Evolutionary conservation across 176 grass and related monocot genomes (phyloP).

Genomic region (Musa troglodytarum): DNA sequence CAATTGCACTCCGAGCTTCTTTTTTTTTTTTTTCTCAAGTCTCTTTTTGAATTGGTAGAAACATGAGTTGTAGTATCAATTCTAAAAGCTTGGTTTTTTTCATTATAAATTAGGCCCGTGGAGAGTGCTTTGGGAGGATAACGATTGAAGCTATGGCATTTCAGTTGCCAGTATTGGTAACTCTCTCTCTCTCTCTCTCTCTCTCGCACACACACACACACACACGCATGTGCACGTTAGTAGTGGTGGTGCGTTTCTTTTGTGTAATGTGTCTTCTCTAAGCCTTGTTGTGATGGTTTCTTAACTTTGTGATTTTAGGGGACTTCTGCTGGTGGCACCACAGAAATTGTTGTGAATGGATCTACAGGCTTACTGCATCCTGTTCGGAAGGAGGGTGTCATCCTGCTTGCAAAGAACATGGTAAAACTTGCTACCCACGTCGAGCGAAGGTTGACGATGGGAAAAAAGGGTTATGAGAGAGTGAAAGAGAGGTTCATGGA

Average conservation of each 20-base stretch:
- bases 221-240: no score
- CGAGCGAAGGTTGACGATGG: slow-evolving; percentile 55
- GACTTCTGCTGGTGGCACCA: slow-evolving; percentile 82
- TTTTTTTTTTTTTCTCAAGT: no score
- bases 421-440: slow-evolving; percentile 51
- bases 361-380: slow-evolving; percentile 77
- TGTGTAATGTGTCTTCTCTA: no score
- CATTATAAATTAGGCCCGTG: slow-evolving; percentile 43
- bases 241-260: background rate
- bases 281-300: background rate
- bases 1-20: no score
- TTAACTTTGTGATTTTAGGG: slow-evolving; percentile 35
- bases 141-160: slow-evolving; percentile 99
- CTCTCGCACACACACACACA: background rate
- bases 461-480: slow-evolving; percentile 60
- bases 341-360: slow-evolving; percentile 66
- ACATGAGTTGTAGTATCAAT: background rate
- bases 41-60: background rate
- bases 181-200: background rate
- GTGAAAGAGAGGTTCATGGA: slow-evolving; percentile 83
- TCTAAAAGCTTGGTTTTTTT: background rate
- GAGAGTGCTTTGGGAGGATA: slow-evolving; percentile 98
- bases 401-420: slow-evolving; percentile 59
- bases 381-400: slow-evolving; percentile 72
- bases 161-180: slow-evolving; percentile 80